Evolutionary conservation across 495 filamentous ascomycete genomes (phyloP).

Genomic region (Tuber umbilicatum): DNA sequence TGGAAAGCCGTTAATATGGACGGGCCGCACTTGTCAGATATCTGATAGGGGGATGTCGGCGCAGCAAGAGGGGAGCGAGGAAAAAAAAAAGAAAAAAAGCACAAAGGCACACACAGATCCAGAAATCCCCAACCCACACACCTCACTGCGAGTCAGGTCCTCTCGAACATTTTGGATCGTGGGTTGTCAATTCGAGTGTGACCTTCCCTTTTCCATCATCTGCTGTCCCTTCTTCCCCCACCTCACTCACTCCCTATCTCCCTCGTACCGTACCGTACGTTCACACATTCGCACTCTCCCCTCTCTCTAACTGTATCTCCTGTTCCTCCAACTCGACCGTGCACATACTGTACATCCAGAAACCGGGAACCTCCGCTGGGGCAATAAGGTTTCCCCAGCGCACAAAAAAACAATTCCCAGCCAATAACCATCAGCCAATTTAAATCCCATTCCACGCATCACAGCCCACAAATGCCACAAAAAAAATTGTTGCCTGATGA

Average conservation of each 20-base stretch:
- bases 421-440: neutral
- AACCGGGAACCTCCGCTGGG: neutral
- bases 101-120: neutral
- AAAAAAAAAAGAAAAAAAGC: neutral
- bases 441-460: neutral
- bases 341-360: neutral
- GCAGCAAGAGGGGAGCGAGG: neutral
- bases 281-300: neutral
- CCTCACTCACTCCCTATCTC: neutral
- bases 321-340: neutral
- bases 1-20: neutral
- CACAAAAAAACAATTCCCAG: neutral
- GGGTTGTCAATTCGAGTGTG: neutral
- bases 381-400: neutral
- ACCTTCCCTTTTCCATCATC: neutral
- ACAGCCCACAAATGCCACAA: neutral
- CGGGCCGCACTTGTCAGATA: slow-evolving; percentile 5
- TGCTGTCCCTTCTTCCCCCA: neutral
- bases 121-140: neutral
- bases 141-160: neutral
- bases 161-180: neutral
- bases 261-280: too few species aligned
- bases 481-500: neutral
- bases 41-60: slow-evolving; percentile 1
- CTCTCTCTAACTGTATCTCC: neutral